A percentile compares a stretch with the other conserved stretches of the same genome.
phyloP scores from a whole-genome alignment of 1,139 yeast genomes.

The Taiozyma onychis region DNA sequence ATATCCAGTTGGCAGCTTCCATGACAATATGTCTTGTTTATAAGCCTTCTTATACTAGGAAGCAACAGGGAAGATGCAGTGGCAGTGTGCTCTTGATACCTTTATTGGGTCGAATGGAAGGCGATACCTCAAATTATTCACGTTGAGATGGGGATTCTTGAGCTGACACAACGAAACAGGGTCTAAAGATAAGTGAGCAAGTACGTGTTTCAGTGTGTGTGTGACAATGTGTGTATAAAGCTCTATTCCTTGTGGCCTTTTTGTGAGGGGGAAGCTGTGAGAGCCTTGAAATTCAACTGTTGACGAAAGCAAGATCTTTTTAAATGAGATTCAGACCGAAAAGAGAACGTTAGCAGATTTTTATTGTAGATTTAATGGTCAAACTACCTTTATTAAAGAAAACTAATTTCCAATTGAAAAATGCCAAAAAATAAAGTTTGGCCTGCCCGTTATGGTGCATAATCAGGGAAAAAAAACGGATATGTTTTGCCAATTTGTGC shows the following conservation, averaged over 20 bases:
- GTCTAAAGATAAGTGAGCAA: background rate
- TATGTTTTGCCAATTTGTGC: background rate
- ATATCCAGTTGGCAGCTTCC: conserved; percentile 10
- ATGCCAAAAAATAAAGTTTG: background rate
- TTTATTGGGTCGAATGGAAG: background rate
- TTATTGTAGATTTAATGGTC: background rate
- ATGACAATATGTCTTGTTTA: background rate
- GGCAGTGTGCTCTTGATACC: background rate
- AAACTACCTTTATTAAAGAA: background rate
- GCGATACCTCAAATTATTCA: background rate
- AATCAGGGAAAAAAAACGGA: background rate
- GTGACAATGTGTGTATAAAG: background rate
- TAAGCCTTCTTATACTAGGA: too few species aligned
- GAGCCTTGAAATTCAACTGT: background rate
- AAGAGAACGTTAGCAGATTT: background rate
- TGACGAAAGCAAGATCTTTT: background rate
- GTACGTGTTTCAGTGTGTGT: background rate
- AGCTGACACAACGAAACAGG: background rate
- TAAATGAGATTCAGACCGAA: background rate
- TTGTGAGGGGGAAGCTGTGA: background rate
- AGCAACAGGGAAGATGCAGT: too few species aligned
- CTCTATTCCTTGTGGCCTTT: background rate
- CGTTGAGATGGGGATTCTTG: background rate
- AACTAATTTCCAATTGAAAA: background rate
- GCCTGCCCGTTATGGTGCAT: background rate